A percentile compares a stretch with the other conserved stretches of the same genome.
Conservation (phyloP, 371 early-diverging fungal species). For the Nematocida sp. region DNA sequence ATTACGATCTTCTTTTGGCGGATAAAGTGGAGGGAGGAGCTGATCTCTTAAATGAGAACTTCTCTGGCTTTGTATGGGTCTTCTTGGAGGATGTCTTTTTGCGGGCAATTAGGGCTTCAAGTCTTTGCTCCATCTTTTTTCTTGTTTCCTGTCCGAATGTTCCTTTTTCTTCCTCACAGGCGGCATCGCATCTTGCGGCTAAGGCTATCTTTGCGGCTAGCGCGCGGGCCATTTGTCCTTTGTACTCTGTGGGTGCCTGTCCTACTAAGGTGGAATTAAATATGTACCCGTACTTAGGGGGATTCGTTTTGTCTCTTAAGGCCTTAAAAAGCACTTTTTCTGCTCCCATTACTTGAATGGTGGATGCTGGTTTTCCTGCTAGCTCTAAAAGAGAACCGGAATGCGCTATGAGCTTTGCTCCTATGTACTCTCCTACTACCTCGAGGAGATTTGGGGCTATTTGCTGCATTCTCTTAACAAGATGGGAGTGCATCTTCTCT, state of each 20-base stretch:
- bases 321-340: constrained; percentile 95
- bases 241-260: constrained; percentile 75
- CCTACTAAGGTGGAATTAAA: constrained; percentile 67
- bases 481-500: constrained; percentile 76
- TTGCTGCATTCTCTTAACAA: constrained; percentile 77
- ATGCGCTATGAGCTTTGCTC: constrained; percentile 79
- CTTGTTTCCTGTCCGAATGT: constrained; percentile 10
- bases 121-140: constrained; percentile 12
- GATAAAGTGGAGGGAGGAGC: too few relatives aligned
- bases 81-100: neutral
- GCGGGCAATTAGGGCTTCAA: neutral
- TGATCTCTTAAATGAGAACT: too few relatives aligned
- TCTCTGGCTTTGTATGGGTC: neutral
- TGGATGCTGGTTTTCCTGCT: constrained; percentile 82
- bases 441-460: constrained; percentile 84
- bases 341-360: constrained; percentile 89
- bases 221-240: constrained; percentile 83
- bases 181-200: constrained; percentile 82
- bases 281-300: constrained; percentile 89
- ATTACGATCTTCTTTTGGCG: too few relatives aligned
- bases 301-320: constrained; percentile 81
- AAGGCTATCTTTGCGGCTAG: constrained; percentile 84
- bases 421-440: constrained; percentile 80
- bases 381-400: constrained; percentile 81
- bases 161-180: constrained; percentile 60